Percentiles rank a stretch among this genome's conserved stretches.
phyloP scores from a whole-genome alignment of 306 rosid genomes.

The Hippophae gyantsensis region DNA sequence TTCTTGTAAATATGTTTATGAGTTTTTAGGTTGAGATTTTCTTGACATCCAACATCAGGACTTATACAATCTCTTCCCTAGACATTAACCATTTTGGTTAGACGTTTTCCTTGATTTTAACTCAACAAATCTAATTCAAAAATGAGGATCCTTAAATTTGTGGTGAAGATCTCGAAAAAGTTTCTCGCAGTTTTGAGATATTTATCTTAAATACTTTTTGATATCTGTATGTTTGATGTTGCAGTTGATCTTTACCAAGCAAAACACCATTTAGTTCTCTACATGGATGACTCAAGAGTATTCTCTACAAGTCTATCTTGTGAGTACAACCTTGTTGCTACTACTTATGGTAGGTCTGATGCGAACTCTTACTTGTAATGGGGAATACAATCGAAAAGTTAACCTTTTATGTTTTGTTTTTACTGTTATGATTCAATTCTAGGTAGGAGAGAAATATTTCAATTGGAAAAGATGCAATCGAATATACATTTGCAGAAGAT shows the following conservation, averaged over 20 bases:
- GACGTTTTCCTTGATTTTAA: conserved; percentile 21
- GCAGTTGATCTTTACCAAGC: conserved; percentile 55
- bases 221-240: conserved; percentile 20
- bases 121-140: conserved; percentile 5
- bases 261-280: conserved; percentile 64
- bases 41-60: conserved; percentile 81
- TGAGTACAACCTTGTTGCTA: no score
- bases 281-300: conserved; percentile 58
- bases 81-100: conserved; percentile 89
- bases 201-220: neutral
- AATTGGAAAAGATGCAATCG: conserved; percentile 33
- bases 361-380: neutral
- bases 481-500: no score
- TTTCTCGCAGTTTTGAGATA: no score
- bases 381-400: conserved; percentile 6
- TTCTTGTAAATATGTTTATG: neutral
- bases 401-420: conserved; percentile 6
- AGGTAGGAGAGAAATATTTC: conserved; percentile 59
- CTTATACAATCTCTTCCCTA: conserved; percentile 48
- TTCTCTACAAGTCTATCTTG: no score
- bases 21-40: conserved; percentile 91
- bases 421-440: conserved; percentile 33
- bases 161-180: no score
- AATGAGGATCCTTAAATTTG: neutral
- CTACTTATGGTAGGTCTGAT: no score